These are phyloP conservation scores for Penicillium coprophilum DNA, from an alignment of 495 filamentous ascomycete species.

Conservation along the genomic window DNA sequence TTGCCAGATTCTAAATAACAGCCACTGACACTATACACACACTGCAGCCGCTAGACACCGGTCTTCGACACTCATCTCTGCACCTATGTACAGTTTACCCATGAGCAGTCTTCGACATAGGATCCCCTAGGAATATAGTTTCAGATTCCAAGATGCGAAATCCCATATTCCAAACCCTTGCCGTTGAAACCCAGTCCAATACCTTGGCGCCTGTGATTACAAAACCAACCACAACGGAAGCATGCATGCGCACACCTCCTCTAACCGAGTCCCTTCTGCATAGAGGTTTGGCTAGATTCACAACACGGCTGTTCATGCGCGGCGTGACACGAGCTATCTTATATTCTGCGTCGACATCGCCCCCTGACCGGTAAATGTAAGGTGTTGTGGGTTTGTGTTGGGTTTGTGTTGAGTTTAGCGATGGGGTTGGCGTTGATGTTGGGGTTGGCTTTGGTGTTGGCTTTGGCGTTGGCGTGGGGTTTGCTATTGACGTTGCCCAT, in stretches of 20 bases:
- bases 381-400: background rate
- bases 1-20: background rate
- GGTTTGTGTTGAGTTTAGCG: background rate
- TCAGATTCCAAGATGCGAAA: background rate
- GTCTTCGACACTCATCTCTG: background rate
- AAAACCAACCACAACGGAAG: background rate
- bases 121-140: background rate
- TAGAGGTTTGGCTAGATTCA: background rate
- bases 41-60: background rate
- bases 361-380: background rate
- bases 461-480: too few species aligned
- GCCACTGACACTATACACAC: background rate
- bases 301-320: background rate
- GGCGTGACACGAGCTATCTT: background rate
- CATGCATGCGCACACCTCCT: background rate
- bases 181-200: background rate
- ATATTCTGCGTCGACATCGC: background rate
- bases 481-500: too few species aligned
- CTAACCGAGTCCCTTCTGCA: background rate
- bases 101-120: background rate
- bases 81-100: background rate
- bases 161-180: background rate
- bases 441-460: too few species aligned
- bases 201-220: constrained; percentile 3
- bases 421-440: background rate